phyloP scores from a whole-genome alignment of 345 rosid species.

The Eucalyptus coolabah region DNA sequence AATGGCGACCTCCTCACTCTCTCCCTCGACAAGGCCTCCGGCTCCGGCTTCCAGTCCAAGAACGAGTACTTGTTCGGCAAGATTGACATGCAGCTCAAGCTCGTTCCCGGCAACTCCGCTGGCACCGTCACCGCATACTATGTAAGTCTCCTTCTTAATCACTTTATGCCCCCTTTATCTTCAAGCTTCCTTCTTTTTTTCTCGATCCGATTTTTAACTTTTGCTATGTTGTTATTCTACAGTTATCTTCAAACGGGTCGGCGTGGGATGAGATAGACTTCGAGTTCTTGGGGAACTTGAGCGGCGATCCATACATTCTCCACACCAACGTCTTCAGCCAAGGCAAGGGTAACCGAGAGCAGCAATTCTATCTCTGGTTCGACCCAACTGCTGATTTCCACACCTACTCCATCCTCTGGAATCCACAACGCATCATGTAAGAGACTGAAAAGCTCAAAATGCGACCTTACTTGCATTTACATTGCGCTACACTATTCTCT shows the following conservation, averaged over 20 bases:
- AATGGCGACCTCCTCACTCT: too few species aligned
- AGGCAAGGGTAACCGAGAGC: constrained; percentile 58
- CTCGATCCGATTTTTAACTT: too few species aligned
- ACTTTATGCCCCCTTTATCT: background rate
- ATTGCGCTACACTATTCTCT: background rate
- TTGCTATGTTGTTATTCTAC: background rate
- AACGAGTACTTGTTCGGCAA: too few species aligned
- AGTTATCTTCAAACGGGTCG: constrained; percentile 51
- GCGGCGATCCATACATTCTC: constrained; percentile 58
- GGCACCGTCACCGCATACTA: constrained; percentile 67
- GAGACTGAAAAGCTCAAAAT: background rate
- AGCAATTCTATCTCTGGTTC: constrained; percentile 61
- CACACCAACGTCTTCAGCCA: constrained; percentile 49
- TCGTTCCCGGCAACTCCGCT: constrained; percentile 53
- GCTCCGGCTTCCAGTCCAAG: too few species aligned
- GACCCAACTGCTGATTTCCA: constrained; percentile 52
- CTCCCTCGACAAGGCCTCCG: too few species aligned
- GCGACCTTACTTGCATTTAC: background rate
- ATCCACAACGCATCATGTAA: constrained; percentile 43
- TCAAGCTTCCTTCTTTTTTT: background rate
- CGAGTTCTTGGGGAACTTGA: constrained; percentile 51
- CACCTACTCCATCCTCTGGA: constrained; percentile 52
- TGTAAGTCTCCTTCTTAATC: background rate
- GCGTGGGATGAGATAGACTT: constrained; percentile 64
- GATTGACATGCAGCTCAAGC: too few species aligned